Percentiles rank a stretch among this genome's conserved stretches.
These are phyloP conservation scores for Boletellus sp. DNA, from an alignment of 1,284 basidiomycete species.

Conservation along the genomic window DNA sequence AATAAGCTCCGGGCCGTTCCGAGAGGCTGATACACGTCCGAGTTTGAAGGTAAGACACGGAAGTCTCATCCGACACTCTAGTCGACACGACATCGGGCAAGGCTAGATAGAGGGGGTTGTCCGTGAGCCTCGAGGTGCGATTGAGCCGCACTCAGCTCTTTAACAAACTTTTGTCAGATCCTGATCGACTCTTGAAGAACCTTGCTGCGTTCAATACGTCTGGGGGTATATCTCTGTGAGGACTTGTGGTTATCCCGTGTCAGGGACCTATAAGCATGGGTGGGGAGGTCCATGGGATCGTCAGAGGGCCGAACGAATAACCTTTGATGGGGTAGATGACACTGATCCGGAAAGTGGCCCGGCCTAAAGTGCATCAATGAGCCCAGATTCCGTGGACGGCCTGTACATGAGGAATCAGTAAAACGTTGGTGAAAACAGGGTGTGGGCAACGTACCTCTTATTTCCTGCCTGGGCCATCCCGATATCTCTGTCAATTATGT, in stretches of 20 bases:
- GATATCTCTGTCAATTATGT: slow-evolving; percentile 31
- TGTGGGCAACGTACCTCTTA: slow-evolving; percentile 14
- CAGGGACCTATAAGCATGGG: no score
- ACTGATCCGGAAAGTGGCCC: slow-evolving; percentile 4
- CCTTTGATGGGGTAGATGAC: neutral
- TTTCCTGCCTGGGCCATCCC: slow-evolving; percentile 23
- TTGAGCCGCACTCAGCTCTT: slow-evolving; percentile 20
- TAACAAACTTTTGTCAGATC: slow-evolving; percentile 20
- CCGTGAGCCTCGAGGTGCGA: slow-evolving; percentile 15
- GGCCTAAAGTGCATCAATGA: slow-evolving; percentile 1
- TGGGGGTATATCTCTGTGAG: slow-evolving; percentile 26
- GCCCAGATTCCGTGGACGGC: slow-evolving; percentile 1
- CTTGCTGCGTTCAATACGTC: slow-evolving; percentile 27
- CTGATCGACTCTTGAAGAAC: slow-evolving; percentile 30
- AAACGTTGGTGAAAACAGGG: slow-evolving; percentile 5
- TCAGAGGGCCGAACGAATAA: slow-evolving; percentile 2
- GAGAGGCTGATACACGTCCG: no score
- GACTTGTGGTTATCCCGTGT: slow-evolving; percentile 12
- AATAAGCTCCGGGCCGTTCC: no score
- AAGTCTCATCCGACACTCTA: no score
- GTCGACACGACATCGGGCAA: neutral
- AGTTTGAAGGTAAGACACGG: no score
- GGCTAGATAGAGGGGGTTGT: neutral
- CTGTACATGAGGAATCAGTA: slow-evolving; percentile 17
- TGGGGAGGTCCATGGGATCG: neutral